Evolutionary conservation across 257 asterid genomes (phyloP), one percentile per base, ranked within the genome.

Genomic region (Rubia yunnanensis): DNA sequence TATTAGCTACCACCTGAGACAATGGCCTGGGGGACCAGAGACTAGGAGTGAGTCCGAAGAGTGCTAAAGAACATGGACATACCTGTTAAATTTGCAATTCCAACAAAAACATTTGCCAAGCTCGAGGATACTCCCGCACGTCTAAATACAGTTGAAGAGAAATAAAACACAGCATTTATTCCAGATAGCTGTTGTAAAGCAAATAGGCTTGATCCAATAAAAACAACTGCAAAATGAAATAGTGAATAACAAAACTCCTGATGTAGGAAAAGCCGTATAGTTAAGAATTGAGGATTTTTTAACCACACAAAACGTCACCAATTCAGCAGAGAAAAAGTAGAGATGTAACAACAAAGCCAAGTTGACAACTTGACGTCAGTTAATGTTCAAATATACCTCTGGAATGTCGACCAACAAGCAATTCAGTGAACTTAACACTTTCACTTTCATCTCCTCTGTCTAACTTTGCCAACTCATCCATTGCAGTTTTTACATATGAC

Each of bases 111-210:
- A 74, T 89, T 92, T 77, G 92, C 96, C 79, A 92, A 84, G 84
- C 81, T 86, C 60, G 96, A 89, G 73, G 96, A 87, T 73, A 85
- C 95, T 78, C 96, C 98, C 54, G 95, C 89, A 74, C 85, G 96
- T 89, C 98, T 89, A 84, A 92, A 92, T 83, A 92, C 95, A 78
- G 95, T 92, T 78, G 98, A 87, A 84, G 98, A 92, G 92, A 92
- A 92, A 89, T 89, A 92, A 87, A 92, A 92, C 66, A 92, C 96
- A 78, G 98, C 96, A 69, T 92, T 92, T 89, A 92, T 89, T 85
- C 98, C 98, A 84, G 98, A 92, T 76, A 92, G 96, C 91, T 92
- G 98, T 85, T 92, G 98, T 80, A 92, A 87, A 84, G 96, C 96
- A 85, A 81, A 89, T 76, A 92, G 96, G 83, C 89, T 82, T 84